These are phyloP conservation scores for Neocatenulostroma microsporum DNA, from an alignment of 2,329 filamentous ascomycete species.

Conservation along the genomic window DNA sequence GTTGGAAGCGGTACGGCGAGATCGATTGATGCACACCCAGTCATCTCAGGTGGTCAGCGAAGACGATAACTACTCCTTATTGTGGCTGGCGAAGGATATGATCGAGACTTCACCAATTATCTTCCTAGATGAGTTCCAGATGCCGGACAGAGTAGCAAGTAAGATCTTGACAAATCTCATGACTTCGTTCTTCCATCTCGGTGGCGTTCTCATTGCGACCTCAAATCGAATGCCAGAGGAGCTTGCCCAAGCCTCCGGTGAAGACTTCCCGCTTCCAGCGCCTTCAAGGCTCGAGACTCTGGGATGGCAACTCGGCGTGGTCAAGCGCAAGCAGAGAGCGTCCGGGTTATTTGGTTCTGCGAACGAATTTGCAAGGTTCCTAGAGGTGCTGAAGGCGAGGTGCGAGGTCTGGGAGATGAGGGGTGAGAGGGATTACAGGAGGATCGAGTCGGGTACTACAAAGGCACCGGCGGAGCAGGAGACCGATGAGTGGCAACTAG, in stretches of 20 bases:
- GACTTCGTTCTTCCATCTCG: constrained; percentile 72
- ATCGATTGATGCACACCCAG: constrained; percentile 16
- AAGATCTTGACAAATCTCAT: constrained; percentile 75
- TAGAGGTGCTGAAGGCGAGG: constrained; percentile 66
- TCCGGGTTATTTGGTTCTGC: constrained; percentile 51
- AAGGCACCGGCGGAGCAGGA: constrained; percentile 8
- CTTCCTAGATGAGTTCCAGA: constrained; percentile 76
- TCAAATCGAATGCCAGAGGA: constrained; percentile 81
- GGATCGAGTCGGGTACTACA: constrained; percentile 43
- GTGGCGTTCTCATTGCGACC: constrained; percentile 70
- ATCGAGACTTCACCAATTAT: constrained; percentile 66
- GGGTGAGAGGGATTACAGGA: constrained; percentile 60
- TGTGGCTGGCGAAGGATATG: constrained; percentile 68
- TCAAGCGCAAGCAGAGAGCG: constrained; percentile 27
- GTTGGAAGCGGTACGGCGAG: constrained; percentile 56
- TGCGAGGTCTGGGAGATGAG: constrained; percentile 84
- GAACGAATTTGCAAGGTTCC: constrained; percentile 67
- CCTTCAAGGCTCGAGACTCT: constrained; percentile 43
- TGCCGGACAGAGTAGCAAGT: constrained; percentile 67
- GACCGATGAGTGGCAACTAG: constrained; percentile 16
- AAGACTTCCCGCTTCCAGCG: constrained; percentile 55
- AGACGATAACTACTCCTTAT: constrained; percentile 57
- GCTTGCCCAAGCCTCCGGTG: constrained; percentile 64
- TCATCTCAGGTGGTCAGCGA: constrained; percentile 13
- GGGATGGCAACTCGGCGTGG: constrained; percentile 29